Evolutionary conservation across 176 grass and related monocot species (phyloP), one percentile per base, ranked within the genome.

Genomic region (Alopecurus myosuroides): DNA sequence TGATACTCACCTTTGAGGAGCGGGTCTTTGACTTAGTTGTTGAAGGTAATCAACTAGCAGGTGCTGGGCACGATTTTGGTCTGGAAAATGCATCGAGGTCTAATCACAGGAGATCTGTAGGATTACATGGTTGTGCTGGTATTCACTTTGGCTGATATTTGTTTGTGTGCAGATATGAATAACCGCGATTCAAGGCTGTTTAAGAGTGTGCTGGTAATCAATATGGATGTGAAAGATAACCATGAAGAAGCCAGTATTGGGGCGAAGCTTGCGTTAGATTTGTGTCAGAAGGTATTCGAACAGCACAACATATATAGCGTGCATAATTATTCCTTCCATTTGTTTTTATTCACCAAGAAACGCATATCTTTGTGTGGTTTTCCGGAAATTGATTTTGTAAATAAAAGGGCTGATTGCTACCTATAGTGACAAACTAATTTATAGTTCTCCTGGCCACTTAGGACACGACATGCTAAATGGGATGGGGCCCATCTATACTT

Each of bases 211-310:
- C 77, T 83, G 42, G 85, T 96, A 94, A 92, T 99, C 74, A 96
- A 99, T 71, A 89, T 99, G 93, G 97, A 99, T 76, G 97, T 99
- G 50, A 99, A 99, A 66, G 97, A 99, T 96, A 99, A 96, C 76
- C 97, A 99, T 89, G 97, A 99, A 84, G 97, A 99, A 94, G 97
- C 97, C 77, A 88, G 78, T 89, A 74, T 91, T 73, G 97, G 93
- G 64, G 97, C 93, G 50, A 99, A 95, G 86, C 89, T 99, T 80
- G 93, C 97, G 85, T 90, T 96, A 76, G 91, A 99, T 28, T 86
- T 99, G 60, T 96, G 91, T 70, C 89, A 94, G 66, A 93, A 97
- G 94, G 94, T 97, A 92, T 71, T 26, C 22, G 74, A 86, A 23
- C 68, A 62, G 4, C 35, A 66, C 65, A 74, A 28, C 55, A 48